phyloP scores from a whole-genome alignment of 306 rosid genomes.

The Begonia loranthoides region DNA sequence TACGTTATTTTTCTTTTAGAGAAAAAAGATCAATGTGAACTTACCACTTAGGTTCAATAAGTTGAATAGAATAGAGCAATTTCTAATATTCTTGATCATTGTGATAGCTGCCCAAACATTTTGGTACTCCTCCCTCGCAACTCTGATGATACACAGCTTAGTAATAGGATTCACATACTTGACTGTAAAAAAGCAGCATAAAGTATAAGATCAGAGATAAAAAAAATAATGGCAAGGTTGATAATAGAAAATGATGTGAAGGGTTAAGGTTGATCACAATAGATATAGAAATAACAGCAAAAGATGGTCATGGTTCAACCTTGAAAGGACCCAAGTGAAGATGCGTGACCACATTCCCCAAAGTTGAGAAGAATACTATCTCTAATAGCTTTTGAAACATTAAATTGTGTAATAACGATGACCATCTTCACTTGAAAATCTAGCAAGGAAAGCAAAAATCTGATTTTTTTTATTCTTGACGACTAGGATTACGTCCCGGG shows the following conservation, averaged over 20 bases:
- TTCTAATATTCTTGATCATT: slow-evolving; percentile 51
- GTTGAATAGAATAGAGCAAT: slow-evolving; percentile 44
- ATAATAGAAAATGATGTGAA: neutral
- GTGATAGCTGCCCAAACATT: slow-evolving; percentile 73
- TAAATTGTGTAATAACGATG: slow-evolving; percentile 48
- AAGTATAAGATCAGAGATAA: neutral
- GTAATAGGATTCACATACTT: slow-evolving; percentile 75
- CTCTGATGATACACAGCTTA: slow-evolving; percentile 56
- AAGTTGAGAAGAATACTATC: slow-evolving; percentile 63
- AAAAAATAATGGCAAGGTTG: neutral
- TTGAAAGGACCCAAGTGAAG: slow-evolving; percentile 54
- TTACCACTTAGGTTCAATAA: slow-evolving; percentile 60
- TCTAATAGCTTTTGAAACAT: slow-evolving; percentile 52
- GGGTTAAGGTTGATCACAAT: neutral
- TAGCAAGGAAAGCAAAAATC: too few species aligned
- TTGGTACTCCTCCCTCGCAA: slow-evolving; percentile 60
- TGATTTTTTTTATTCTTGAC: too few species aligned
- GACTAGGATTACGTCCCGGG: too few species aligned
- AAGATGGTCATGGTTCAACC: slow-evolving; percentile 21
- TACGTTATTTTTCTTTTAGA: too few species aligned
- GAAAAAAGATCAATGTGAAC: neutral
- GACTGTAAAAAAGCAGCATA: slow-evolving; percentile 21
- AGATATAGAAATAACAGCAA: neutral
- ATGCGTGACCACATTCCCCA: slow-evolving; percentile 85
- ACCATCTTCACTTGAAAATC: too few species aligned